Evolutionary conservation across 108 stramenopile species (phyloP).

Genomic region (Cylindrotheca fusiformis): DNA sequence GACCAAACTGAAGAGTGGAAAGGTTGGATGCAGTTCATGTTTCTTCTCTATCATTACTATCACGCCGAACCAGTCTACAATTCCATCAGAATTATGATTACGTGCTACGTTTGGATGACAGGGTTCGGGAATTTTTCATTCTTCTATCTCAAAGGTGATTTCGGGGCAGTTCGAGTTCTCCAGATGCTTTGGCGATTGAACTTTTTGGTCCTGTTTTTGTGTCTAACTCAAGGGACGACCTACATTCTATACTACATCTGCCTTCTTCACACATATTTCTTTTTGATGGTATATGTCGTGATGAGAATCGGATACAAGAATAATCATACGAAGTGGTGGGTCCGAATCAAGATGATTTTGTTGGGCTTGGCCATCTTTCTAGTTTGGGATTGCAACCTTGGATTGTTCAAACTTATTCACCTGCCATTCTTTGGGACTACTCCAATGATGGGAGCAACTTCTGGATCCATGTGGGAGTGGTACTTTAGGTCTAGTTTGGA

Average conservation of each 20-base stretch:
- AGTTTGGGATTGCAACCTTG: constrained; percentile 84
- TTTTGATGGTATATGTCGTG: constrained; percentile 90
- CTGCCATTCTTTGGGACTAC: constrained; percentile 74
- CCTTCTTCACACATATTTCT: constrained; percentile 97
- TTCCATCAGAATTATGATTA: constrained; percentile 94
- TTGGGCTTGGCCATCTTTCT: constrained; percentile 82
- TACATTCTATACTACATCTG: constrained; percentile 99
- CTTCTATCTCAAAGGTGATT: constrained; percentile 93
- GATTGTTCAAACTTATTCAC: constrained; percentile 78
- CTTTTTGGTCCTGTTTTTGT: constrained; percentile 92
- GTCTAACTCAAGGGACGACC: constrained; percentile 88
- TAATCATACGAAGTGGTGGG: constrained; percentile 89
- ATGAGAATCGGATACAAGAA: constrained; percentile 73
- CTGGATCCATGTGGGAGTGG: constrained; percentile 93
- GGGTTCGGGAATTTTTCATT: constrained; percentile 98
- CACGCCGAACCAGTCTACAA: constrained; percentile 96
- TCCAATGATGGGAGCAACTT: constrained; percentile 76
- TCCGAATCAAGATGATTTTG: constrained; percentile 82
- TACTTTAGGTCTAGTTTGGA: constrained; percentile 94
- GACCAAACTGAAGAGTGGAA: constrained; percentile 99
- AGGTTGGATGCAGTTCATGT: constrained; percentile 98
- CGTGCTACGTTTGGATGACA: constrained; percentile 99
- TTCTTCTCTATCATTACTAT: constrained; percentile 97
- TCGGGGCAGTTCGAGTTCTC: constrained; percentile 82
- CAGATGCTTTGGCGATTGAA: constrained; percentile 99